phyloP scores from a whole-genome alignment of 2,329 filamentous ascomycete genomes.

The Tolypocladium pustulatum region DNA sequence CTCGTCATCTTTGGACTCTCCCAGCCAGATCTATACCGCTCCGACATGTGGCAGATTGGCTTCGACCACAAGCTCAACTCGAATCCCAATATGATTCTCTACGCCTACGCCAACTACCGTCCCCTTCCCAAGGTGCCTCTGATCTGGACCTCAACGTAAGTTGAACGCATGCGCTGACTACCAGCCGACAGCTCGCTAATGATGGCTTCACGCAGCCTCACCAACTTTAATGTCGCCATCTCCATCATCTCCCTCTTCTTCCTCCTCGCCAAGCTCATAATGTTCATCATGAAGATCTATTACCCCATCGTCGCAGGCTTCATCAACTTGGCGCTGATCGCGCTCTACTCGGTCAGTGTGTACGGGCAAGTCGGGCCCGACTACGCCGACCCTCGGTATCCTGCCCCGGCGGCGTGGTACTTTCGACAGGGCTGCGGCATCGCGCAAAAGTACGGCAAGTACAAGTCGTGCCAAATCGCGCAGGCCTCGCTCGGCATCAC shows the following conservation, averaged over 20 bases:
- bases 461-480: constrained; percentile 55
- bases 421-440: constrained; percentile 58
- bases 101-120: constrained; percentile 62
- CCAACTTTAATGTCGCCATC: constrained; percentile 66
- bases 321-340: constrained; percentile 45
- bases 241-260: constrained; percentile 68
- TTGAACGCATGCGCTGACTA: constrained; percentile 10
- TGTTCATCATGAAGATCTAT: constrained; percentile 62
- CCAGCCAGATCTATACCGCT: constrained; percentile 62
- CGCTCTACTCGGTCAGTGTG: constrained; percentile 54
- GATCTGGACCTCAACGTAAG: constrained; percentile 65
- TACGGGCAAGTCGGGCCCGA: constrained; percentile 67
- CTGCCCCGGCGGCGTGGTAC: constrained; percentile 62
- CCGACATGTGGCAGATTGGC: constrained; percentile 63
- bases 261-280: constrained; percentile 58
- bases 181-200: not conserved
- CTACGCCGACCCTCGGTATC: constrained; percentile 53
- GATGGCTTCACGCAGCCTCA: constrained; percentile 40
- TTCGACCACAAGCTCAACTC: constrained; percentile 64
- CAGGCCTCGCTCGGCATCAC: constrained; percentile 57
- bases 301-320: constrained; percentile 53
- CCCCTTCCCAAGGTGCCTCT: constrained; percentile 52
- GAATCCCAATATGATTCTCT: constrained; percentile 57
- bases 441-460: constrained; percentile 40
- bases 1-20: constrained; percentile 65